phyloP scores from a whole-genome alignment of 371 early-diverging fungal genomes.

The Cokeromyces recurvatus region DNA sequence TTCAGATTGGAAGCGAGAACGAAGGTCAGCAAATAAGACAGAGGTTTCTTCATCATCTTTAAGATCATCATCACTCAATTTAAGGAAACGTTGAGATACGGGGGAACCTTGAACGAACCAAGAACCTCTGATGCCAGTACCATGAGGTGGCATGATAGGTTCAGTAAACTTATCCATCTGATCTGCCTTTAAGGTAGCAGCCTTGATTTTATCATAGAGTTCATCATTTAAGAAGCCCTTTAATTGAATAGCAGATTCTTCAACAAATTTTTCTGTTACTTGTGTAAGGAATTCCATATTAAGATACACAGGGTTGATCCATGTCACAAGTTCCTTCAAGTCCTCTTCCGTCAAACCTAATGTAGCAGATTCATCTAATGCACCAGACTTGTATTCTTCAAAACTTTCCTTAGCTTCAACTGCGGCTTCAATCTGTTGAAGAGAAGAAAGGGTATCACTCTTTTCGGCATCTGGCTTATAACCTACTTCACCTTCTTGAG shows the following conservation, averaged over 20 bases:
- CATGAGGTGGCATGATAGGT: slow-evolving; percentile 40
- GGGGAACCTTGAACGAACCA: slow-evolving; percentile 57
- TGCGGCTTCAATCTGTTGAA: slow-evolving; percentile 34
- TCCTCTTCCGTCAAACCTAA: slow-evolving; percentile 40
- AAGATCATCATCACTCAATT: slow-evolving; percentile 10
- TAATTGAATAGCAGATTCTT: slow-evolving; percentile 66
- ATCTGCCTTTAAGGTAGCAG: slow-evolving; percentile 29
- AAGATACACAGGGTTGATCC: slow-evolving; percentile 66
- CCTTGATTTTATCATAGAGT: slow-evolving; percentile 28
- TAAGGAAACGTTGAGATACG: slow-evolving; percentile 52
- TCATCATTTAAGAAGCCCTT: slow-evolving; percentile 52
- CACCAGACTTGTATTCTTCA: slow-evolving; percentile 17
- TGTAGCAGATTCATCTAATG: slow-evolving; percentile 1
- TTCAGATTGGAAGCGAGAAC: slow-evolving; percentile 16
- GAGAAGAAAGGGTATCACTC: slow-evolving; percentile 39
- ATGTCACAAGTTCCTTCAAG: slow-evolving; percentile 34
- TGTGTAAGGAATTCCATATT: slow-evolving; percentile 34
- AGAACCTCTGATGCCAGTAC: slow-evolving; percentile 39
- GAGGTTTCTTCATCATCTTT: slow-evolving; percentile 15
- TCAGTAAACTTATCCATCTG: slow-evolving; percentile 19
- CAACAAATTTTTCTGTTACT: slow-evolving; percentile 58
- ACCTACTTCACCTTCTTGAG: slow-evolving; percentile 58
- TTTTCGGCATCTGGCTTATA: slow-evolving; percentile 38
- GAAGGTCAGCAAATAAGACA: slow-evolving; percentile 8
- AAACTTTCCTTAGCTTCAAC: slow-evolving; percentile 9